Evolutionary conservation across 805 yeast species (phyloP), one percentile per base, ranked within the genome.

Genomic region (Metschnikowia borealis): DNA sequence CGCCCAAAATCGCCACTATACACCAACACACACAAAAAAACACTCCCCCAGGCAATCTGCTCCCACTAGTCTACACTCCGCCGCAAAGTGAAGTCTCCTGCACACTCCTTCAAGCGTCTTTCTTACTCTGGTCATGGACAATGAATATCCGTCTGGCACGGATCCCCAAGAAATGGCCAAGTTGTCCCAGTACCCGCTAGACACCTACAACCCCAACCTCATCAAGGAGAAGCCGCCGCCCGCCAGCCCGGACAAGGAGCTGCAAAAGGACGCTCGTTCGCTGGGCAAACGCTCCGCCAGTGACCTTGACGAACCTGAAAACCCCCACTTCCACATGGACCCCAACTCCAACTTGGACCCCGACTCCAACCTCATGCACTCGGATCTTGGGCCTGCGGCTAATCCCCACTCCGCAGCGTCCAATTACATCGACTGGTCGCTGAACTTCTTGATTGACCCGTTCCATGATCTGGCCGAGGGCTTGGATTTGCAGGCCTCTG

Each of bases 371-470:
- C 39, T 44, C 18, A 44, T 44, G 39, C 38, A 44, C 11, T 11
- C 46, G 6, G 46, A 44, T 7, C 23, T 44, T 13, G 38, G 37
- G 13, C 23, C 40, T 4, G 40, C 29, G 8, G 29, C 39, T 15
- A 33, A 29, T 20, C 11, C 46, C 8, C 38, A 18, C 10, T 8
- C 21, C 17, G 40, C 26, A 2, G 40, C 46, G 6, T 21, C 47
- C 41, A 49, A 45, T 20, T 57, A 55, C 46, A 35, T 56, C 29
- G 59, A 62, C 56, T 72, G 77, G 77, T 65, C 71, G 3, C 59
- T 66, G 26, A 61, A 62, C 37, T 50, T 70, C 32, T 49, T 72
- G 31, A 64, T 70, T 63, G 75, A 69, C 29, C 59, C 66, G 6
- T 52, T 51, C 40, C 54, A 59, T 39, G 71, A 69, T 14, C 55